Evolutionary conservation across 2,329 filamentous ascomycete genomes (phyloP).

Genomic region (Lachnum nothofagi): DNA sequence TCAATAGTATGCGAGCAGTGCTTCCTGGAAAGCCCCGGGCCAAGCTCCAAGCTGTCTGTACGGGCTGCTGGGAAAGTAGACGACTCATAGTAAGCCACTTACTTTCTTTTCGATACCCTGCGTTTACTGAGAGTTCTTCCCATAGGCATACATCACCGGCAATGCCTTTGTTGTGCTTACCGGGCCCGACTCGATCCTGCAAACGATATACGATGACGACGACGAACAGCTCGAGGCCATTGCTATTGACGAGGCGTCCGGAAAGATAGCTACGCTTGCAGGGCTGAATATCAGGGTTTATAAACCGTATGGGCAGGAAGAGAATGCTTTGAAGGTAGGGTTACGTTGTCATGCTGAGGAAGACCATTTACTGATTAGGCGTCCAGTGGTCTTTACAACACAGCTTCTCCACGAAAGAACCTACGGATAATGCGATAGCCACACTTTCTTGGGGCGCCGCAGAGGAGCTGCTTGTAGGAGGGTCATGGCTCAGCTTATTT

Average conservation of each 20-base stretch:
- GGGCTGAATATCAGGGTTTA: conserved; percentile 67
- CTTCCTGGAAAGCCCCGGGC: conserved; percentile 73
- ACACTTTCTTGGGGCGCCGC: conserved; percentile 81
- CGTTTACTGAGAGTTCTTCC: conserved; percentile 13
- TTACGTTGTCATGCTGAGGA: conserved; percentile 9
- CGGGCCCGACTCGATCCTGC: conserved; percentile 68
- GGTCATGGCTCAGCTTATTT: conserved; percentile 65
- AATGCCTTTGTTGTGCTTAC: conserved; percentile 79
- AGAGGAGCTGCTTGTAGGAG: conserved; percentile 78
- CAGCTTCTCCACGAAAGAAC: conserved; percentile 46
- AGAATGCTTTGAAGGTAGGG: conserved; percentile 69
- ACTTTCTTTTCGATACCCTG: no score
- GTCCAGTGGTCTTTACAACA: conserved; percentile 60
- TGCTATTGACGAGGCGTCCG: conserved; percentile 72
- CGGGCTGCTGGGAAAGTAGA: conserved; percentile 65
- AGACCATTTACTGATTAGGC: conserved; percentile 18
- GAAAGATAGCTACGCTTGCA: conserved; percentile 77
- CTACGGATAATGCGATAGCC: conserved; percentile 38
- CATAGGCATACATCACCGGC: conserved; percentile 81
- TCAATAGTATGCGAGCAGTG: conserved; percentile 65
- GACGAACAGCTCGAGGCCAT: conserved; percentile 62
- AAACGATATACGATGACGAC: conserved; percentile 86
- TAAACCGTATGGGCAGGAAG: conserved; percentile 63
- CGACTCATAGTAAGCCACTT: conserved; percentile 61
- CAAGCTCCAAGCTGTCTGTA: conserved; percentile 71